A percentile compares a stretch with the other conserved stretches of the same genome.
These are phyloP conservation scores for Gastrolobium villosum DNA, from an alignment of 306 rosid species.

Conservation along the genomic window DNA sequence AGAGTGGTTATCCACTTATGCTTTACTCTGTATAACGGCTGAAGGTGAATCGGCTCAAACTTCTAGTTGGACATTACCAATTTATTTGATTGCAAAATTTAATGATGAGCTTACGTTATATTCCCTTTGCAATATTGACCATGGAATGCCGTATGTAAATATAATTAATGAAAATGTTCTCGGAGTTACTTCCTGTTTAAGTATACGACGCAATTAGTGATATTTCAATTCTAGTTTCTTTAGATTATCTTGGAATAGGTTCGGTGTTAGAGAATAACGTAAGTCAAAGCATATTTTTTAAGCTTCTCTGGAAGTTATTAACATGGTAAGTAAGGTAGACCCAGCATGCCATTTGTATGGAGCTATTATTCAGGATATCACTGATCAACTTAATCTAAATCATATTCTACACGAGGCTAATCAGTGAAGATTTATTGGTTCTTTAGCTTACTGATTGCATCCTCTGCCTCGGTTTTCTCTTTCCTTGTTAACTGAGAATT, in stretches of 20 bases:
- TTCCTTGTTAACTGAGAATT: neutral
- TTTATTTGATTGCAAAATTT: neutral
- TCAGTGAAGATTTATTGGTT: neutral
- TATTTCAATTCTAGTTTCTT: slow-evolving; percentile 24
- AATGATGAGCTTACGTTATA: neutral
- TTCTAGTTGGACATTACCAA: neutral
- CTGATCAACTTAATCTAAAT: neutral
- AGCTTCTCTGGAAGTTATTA: slow-evolving; percentile 9
- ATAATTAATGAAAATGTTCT: slow-evolving; percentile 5
- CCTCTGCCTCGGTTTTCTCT: neutral
- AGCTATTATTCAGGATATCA: too few relatives aligned
- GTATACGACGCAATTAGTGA: slow-evolving; percentile 3
- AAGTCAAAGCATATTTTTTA: slow-evolving; percentile 20
- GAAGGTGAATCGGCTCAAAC: neutral
- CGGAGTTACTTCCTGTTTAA: slow-evolving; percentile 11
- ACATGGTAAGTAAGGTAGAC: slow-evolving; percentile 2
- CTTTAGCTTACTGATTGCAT: neutral
- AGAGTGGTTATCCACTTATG: neutral
- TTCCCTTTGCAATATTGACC: neutral
- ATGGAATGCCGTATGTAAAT: slow-evolving; percentile 17
- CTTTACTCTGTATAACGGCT: neutral
- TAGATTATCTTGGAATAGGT: slow-evolving; percentile 5
- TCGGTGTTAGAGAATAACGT: slow-evolving; percentile 4
- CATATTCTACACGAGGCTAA: neutral
- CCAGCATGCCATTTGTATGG: neutral